Evolutionary conservation across 345 rosid genomes (phyloP), one percentile per base, ranked within the genome.

Genomic region (Syzygium aromaticum): DNA sequence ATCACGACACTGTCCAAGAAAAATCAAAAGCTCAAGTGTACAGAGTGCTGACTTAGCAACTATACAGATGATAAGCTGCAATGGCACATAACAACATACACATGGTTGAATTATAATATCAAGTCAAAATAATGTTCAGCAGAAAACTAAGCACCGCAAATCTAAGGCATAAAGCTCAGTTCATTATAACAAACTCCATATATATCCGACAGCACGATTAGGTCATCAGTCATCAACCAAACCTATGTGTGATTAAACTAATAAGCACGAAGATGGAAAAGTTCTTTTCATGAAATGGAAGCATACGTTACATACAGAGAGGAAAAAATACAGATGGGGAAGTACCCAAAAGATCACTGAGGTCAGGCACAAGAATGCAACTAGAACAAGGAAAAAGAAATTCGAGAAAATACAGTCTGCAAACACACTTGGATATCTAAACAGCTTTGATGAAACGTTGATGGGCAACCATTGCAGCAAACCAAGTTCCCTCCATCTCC

Each of bases 401-500:
- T 33, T 67, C 46, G 0, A 67, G 78, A 67, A 67, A 38, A 17
- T 17, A 67, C 78, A 67, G 46, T 67, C 78, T 8, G 23, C 46
- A 67, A 67, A 67, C 95, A 67, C 94, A 95, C 99, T 87, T 93
- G 89, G 85, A 97, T 94, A 87, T 92, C 95, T 87, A 97, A 86
- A 93, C 99, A 97, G 92, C 92, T 92, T 88, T 94, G 95, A 90
- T 97, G 99, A 91, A 97, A 97, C 16, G 99, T 96, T 86, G 99
- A 96, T 84, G 99, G 99, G 92, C 99, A 97, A 89, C 98, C 90
- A 84, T 97, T 99, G 84, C 99, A 97, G 88, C 99, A 97, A 87
- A 94, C 91, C 89, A 97, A 93, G 86, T 94, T 93, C 89, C 99
- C 99, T 73, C 99, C 99, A 93, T 97, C 99, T 85, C 99, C 99